Evolutionary conservation across 352 stramenopile species (phyloP), one percentile per base, ranked within the genome.

Genomic region (Globisporangium radiosum): DNA sequence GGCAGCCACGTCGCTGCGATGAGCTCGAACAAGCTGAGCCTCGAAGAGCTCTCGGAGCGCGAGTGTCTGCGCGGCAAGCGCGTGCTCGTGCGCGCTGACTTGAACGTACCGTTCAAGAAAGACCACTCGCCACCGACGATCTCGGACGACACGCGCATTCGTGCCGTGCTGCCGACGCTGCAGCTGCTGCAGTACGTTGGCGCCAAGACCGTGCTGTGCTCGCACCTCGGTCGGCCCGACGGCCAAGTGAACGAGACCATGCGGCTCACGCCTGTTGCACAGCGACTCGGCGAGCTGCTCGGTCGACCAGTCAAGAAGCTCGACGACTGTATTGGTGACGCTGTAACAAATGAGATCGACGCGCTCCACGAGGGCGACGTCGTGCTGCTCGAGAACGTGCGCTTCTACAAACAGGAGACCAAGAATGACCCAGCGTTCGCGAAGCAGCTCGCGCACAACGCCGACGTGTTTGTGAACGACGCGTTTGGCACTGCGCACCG

Each of bases 71-170:
- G 95, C 71, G 95, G 93, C 68, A 97, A 98, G 76, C 97, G 96
- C 55, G 97, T 99, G 54, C 81, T 99, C 48, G 91, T 99, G 47
- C 91, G 97, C 63, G 98, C 95, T 45, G 98, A 99, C 81, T 88
- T 99, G 52, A 99, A 99, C 75, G 97, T 99, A 57, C 98, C 98
- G n/a, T 90, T 99, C 65, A 77, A 85, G 69, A 95, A 95, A 71
- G 80, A 87, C 60, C 59, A 71, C 63, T 86, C 76, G 70, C 94
- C 96, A 66, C 74, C 85, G 19, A 95, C 70, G 19, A 99, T 99
- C 83, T 98, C 96, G 47, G 97, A 99, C 54, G 80, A 91, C 67
- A 91, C 80, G 56, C 95, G 98, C 60, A 99, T 99, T 78, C 90
- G 97, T 38, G 96, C 85, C 8, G 81, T 88, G 69, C 66, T 99